phyloP scores from a whole-genome alignment of 1,284 basidiomycete species.

The Inonotus hispidus region DNA sequence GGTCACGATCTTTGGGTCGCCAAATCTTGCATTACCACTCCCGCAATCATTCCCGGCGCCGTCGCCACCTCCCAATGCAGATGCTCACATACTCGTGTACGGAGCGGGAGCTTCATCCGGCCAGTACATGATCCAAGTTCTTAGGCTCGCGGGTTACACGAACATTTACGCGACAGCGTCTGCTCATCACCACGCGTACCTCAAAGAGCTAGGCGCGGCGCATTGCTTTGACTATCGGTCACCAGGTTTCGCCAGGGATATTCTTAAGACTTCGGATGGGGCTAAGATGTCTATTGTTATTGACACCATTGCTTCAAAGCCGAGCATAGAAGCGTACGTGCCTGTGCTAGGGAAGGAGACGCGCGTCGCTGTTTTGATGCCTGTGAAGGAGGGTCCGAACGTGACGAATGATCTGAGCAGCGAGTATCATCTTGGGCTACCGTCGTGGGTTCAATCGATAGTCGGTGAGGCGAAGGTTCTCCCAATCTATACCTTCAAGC shows the following conservation, averaged over 20 bases:
- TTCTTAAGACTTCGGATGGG: slow-evolving; percentile 34
- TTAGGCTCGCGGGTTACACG: slow-evolving; percentile 46
- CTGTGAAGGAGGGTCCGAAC: slow-evolving; percentile 39
- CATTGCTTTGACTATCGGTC: slow-evolving; percentile 48
- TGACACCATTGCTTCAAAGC: slow-evolving; percentile 38
- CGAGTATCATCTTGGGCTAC: slow-evolving; percentile 32
- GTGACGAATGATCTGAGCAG: slow-evolving; percentile 29
- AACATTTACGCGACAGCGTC: slow-evolving; percentile 50
- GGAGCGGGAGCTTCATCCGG: slow-evolving; percentile 53
- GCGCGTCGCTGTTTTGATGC: slow-evolving; percentile 41
- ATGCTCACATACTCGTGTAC: slow-evolving; percentile 44
- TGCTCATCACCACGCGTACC: slow-evolving; percentile 38
- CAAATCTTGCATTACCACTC: slow-evolving; percentile 35
- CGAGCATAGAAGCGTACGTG: slow-evolving; percentile 32
- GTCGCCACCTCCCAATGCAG: slow-evolving; percentile 29
- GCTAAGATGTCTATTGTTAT: slow-evolving; percentile 35
- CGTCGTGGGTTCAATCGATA: slow-evolving; percentile 24
- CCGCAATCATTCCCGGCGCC: slow-evolving; percentile 35
- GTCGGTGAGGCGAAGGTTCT: slow-evolving; percentile 31
- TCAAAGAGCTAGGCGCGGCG: slow-evolving; percentile 44
- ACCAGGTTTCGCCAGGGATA: slow-evolving; percentile 34
- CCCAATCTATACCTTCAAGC: slow-evolving; percentile 40
- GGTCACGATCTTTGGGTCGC: slow-evolving; percentile 38
- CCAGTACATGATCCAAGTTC: slow-evolving; percentile 48
- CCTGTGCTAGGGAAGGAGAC: slow-evolving; percentile 33